These are phyloP conservation scores for Aspergillus ochraceoroseus DNA, from an alignment of 2,329 filamentous ascomycete species.

Conservation along the genomic window DNA sequence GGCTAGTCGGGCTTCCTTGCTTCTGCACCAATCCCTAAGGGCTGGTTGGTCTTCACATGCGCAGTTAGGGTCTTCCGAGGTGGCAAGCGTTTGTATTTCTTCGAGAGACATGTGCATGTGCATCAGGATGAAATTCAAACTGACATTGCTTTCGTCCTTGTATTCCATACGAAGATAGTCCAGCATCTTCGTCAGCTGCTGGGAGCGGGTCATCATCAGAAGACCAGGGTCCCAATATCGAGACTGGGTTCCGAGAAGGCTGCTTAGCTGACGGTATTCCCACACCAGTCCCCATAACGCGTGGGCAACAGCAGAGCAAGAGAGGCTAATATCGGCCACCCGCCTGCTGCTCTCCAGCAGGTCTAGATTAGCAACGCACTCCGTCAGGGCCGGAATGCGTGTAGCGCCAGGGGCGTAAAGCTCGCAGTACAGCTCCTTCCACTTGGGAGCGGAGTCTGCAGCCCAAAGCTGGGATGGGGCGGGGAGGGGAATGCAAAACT, in stretches of 20 bases:
- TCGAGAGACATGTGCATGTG: conserved; percentile 15
- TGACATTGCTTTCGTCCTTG: conserved; percentile 2
- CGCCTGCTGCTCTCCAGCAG: neutral
- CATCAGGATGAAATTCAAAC: conserved; percentile 8
- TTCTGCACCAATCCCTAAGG: neutral
- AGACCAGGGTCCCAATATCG: conserved; percentile 27
- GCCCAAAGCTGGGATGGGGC: neutral
- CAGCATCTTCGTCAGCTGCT: conserved; percentile 29
- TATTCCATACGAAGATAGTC: conserved; percentile 19
- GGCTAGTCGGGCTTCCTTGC: conserved; percentile 8
- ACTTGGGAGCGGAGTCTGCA: neutral
- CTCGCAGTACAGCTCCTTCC: neutral
- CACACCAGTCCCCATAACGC: conserved; percentile 32
- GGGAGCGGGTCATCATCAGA: conserved; percentile 25
- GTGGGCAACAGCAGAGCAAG: conserved; percentile 28
- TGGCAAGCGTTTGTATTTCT: conserved; percentile 10
- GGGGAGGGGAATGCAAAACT: neutral
- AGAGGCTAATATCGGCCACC: conserved; percentile 11
- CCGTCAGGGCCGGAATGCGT: neutral
- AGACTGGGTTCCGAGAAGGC: conserved; percentile 22
- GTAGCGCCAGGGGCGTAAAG: too few species aligned
- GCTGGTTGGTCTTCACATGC: neutral
- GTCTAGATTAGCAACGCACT: conserved; percentile 2
- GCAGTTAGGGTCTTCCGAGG: conserved; percentile 2
- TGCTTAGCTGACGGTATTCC: conserved; percentile 31